These are phyloP conservation scores for Hordeum marinum DNA, from an alignment of 176 grass and related monocot species.

Conservation along the genomic window DNA sequence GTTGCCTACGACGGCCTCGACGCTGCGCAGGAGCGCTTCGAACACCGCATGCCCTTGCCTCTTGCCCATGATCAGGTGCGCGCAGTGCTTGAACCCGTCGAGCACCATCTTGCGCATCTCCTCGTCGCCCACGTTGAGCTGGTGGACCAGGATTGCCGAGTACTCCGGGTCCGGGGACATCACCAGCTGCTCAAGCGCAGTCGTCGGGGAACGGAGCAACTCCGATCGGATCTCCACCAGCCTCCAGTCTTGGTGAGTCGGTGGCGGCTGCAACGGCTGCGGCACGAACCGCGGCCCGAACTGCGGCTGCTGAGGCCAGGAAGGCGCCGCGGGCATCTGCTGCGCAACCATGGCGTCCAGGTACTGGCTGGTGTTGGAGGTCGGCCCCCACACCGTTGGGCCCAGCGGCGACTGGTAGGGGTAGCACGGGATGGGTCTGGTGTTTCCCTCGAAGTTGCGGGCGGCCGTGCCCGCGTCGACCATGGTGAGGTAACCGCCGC, in stretches of 20 bases:
- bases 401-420: too few species aligned
- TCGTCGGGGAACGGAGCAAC: too few species aligned
- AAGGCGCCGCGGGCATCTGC: background rate
- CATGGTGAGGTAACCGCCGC: too few species aligned
- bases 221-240: background rate
- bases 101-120: constrained; percentile 6
- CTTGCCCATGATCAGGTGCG: background rate
- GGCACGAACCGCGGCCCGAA: background rate
- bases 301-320: background rate
- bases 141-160: background rate
- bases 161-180: background rate
- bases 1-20: background rate
- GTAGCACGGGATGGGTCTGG: too few species aligned
- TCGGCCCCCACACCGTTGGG: too few species aligned
- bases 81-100: background rate
- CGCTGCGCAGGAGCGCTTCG: background rate
- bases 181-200: too few species aligned
- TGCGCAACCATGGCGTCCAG: background rate
- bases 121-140: background rate
- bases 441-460: too few species aligned
- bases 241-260: background rate
- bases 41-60: background rate
- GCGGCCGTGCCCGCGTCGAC: too few species aligned
- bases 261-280: too few species aligned
- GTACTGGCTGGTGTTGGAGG: background rate